Evolutionary conservation across 768 basidiomycete species (phyloP).

Genomic region (Termitomyces eurrhizus): DNA sequence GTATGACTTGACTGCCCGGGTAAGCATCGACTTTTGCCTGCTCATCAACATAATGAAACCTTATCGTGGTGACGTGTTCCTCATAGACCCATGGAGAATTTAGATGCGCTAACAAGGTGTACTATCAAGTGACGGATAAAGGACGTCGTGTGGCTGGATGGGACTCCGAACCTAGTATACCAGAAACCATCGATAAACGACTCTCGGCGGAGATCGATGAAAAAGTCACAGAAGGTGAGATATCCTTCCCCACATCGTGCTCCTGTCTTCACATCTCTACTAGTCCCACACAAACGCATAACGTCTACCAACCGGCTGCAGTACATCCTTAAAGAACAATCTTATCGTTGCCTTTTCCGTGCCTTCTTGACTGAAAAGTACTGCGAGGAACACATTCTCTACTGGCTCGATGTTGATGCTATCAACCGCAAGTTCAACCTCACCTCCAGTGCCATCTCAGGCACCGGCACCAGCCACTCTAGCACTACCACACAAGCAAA

Average conservation of each 20-base stretch:
- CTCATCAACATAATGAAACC: background rate
- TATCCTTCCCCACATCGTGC: background rate
- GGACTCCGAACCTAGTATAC: background rate
- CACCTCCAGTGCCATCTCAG: conserved; percentile 13
- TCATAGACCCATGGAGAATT: conserved; percentile 13
- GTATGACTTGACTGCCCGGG: background rate
- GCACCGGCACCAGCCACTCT: background rate
- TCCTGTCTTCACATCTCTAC: background rate
- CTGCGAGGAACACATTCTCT: conserved; percentile 16
- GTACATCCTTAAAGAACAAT: conserved; percentile 12
- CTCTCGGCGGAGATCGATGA: conserved; percentile 6
- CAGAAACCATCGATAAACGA: background rate
- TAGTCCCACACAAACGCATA: background rate
- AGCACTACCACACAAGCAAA: background rate
- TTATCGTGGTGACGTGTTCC: background rate
- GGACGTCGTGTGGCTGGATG: conserved; percentile 13
- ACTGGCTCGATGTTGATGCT: conserved; percentile 14
- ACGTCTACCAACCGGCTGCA: conserved; percentile 2
- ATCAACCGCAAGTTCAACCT: conserved; percentile 14
- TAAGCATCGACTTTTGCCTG: background rate
- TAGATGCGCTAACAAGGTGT: conserved; percentile 11
- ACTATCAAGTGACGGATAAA: conserved; percentile 14
- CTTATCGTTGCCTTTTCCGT: conserved; percentile 11
- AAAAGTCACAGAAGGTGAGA: background rate
- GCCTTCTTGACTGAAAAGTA: conserved; percentile 11